A percentile compares a stretch with the other conserved stretches of the same genome.
phyloP scores from a whole-genome alignment of 1,139 yeast genomes.

The Spencermartinsiella ligniputridi region DNA sequence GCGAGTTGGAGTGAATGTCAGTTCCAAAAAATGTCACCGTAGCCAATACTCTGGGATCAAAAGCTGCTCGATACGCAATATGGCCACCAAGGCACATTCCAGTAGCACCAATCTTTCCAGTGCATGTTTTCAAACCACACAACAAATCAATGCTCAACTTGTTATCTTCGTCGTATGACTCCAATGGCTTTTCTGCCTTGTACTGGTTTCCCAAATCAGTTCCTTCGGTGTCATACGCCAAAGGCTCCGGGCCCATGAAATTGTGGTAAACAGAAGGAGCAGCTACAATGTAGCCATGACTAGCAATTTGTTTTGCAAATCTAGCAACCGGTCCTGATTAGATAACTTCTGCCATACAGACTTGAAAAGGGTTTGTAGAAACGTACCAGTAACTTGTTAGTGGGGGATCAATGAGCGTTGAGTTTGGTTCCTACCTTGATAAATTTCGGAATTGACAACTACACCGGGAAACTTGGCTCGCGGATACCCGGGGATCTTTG shows the following conservation, averaged over 20 bases:
- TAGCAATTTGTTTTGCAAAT: constrained; percentile 73
- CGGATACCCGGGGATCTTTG: constrained; percentile 67
- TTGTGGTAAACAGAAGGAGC: constrained; percentile 80
- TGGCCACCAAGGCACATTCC: constrained; percentile 91
- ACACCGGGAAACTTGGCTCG: constrained; percentile 77
- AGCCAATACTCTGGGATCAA: constrained; percentile 62
- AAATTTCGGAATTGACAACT: constrained; percentile 72
- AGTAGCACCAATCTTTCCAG: constrained; percentile 72
- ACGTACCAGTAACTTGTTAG: constrained; percentile 19
- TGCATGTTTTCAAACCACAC: constrained; percentile 54
- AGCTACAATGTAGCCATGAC: constrained; percentile 73
- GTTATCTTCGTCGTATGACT: constrained; percentile 74
- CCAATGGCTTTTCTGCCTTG: constrained; percentile 63
- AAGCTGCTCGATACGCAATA: constrained; percentile 67
- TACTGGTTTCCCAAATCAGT: constrained; percentile 70
- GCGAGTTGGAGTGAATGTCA: constrained; percentile 63
- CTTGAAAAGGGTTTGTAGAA: no score
- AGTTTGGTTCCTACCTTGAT: constrained; percentile 51
- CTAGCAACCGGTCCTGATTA: constrained; percentile 63
- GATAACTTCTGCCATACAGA: no score
- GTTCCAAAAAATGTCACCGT: constrained; percentile 78
- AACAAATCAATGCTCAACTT: constrained; percentile 61
- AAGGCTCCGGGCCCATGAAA: constrained; percentile 56
- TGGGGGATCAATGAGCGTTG: not conserved
- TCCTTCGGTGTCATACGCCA: constrained; percentile 67